Evolutionary conservation across 2,329 filamentous ascomycete genomes (phyloP).

Genomic region (Acrodontium crateriforme): DNA sequence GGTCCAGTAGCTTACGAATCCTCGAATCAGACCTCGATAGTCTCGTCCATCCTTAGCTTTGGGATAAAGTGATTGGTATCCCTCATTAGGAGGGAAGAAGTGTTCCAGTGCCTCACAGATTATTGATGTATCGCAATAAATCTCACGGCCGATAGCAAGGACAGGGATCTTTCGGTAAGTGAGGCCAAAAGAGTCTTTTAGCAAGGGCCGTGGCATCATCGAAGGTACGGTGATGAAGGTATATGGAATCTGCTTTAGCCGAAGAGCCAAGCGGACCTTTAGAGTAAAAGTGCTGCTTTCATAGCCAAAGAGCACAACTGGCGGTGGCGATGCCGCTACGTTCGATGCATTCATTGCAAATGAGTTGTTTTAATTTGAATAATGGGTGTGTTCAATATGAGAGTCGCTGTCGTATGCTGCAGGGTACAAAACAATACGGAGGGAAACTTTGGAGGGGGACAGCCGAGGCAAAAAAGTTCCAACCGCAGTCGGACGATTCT

Average conservation of each 20-base stretch:
- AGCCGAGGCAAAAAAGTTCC: too few relatives aligned
- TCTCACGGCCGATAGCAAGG: conserved; percentile 18
- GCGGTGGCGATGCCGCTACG: conserved; percentile 4
- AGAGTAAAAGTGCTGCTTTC: conserved; percentile 18
- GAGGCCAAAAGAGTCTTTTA: conserved; percentile 23
- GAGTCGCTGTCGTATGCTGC: too few relatives aligned
- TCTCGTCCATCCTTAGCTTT: conserved; percentile 17
- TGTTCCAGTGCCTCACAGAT: conserved; percentile 19
- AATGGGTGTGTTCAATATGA: too few relatives aligned
- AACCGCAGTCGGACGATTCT: too few relatives aligned
- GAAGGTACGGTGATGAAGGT: conserved; percentile 26
- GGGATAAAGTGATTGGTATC: conserved; percentile 25
- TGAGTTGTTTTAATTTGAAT: too few relatives aligned
- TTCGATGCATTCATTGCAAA: too few relatives aligned
- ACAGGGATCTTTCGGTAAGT: conserved; percentile 27
- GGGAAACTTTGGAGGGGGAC: too few relatives aligned
- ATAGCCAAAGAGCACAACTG: conserved; percentile 17
- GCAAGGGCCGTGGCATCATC: conserved; percentile 27
- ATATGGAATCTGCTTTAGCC: conserved; percentile 26
- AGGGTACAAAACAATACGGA: too few relatives aligned
- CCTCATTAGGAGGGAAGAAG: conserved; percentile 17
- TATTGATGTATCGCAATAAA: conserved; percentile 24
- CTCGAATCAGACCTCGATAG: conserved; percentile 25
- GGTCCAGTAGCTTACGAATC: conserved; percentile 28
- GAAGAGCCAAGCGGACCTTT: conserved; percentile 25